Evolutionary conservation across 108 stramenopile species (phyloP), one percentile per base, ranked within the genome.

Genomic region (Cyclotella baltica): DNA sequence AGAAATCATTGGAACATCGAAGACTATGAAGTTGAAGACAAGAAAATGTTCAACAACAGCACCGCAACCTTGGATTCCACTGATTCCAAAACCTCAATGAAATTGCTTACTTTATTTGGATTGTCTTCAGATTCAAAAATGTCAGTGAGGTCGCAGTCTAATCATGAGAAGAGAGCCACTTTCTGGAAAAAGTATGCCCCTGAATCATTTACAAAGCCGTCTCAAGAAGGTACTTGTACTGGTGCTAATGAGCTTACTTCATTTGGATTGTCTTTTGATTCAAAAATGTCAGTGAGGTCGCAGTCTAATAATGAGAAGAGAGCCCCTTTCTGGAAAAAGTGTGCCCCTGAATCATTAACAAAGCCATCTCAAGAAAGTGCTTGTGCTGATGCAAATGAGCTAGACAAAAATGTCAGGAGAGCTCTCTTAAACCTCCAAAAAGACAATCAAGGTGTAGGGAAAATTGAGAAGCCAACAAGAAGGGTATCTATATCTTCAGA

Each of bases 391-490:
- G 22, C 35, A n/a, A n/a, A n/a, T n/a, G n/a, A n/a, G n/a, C n/a
- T n/a, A n/a, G n/a, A n/a, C n/a, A n/a, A 36, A 15, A 57, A 57
- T 31, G 35, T 71, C 52, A 47, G 51, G 20, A 1, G 58, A 37
- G 70, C 70, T 58, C 40, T 71, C 2, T 22, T 71, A 57, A 43
- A 46, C 51, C 38, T 71, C n/a, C 25, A 57, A 58, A 71, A 59
- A 1, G 35, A 4, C 51, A 31, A 31, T 1, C 18, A 48, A 15
- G 36, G 18, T 9, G 15, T 8, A 36, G 36, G 1, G 34, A n/a
- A 62, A 36, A 2, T 2, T 3, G 31, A 62, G 2, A 36, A 1
- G 8, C 31, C 1, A 18, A 8, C 31, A 34, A 62, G 2, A n/a
- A 62, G n/a, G 15, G 34, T 16, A 25, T 27, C 3, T 4, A 4